Percentiles rank a stretch among this genome's conserved stretches.
These are phyloP conservation scores for Malassezia pachydermatis DNA, from an alignment of 1,284 basidiomycete genomes.

Conservation along the genomic window DNA sequence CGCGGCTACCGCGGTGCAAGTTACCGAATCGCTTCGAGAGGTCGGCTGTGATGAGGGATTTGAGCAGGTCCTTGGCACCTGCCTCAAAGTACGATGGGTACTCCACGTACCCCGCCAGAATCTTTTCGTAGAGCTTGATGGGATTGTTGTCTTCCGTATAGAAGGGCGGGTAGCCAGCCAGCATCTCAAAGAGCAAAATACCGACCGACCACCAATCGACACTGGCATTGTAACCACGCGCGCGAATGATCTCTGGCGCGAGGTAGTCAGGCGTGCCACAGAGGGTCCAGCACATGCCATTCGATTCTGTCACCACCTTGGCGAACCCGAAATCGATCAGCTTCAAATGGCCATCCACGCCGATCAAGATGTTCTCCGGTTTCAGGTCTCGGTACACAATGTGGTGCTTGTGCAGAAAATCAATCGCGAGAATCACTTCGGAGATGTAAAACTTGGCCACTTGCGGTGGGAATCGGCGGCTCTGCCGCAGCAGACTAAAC, in stretches of 20 bases:
- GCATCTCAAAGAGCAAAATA: conserved; percentile 63
- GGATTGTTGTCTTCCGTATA: conserved; percentile 55
- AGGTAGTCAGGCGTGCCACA: conserved; percentile 80
- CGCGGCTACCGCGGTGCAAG: conserved; percentile 76
- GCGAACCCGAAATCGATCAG: conserved; percentile 98
- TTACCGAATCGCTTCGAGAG: conserved; percentile 88
- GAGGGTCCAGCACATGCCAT: conserved; percentile 87
- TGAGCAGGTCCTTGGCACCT: conserved; percentile 73
- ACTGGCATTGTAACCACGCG: conserved; percentile 88
- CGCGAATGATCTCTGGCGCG: conserved; percentile 56
- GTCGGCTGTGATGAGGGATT: conserved; percentile 80
- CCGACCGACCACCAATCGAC: conserved; percentile 99
- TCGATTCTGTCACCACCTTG: conserved; percentile 59
- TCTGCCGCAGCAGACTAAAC: conserved; percentile 54
- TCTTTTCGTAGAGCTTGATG: conserved; percentile 84
- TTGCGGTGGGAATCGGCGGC: conserved; percentile 86
- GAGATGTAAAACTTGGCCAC: conserved; percentile 99
- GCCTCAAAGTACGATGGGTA: conserved; percentile 77
- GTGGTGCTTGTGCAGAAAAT: conserved; percentile 77
- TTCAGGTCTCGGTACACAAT: conserved; percentile 97
- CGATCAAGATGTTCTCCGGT: conserved; percentile 90
- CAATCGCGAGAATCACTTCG: conserved; percentile 86
- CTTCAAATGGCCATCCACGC: conserved; percentile 90
- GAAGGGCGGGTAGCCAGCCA: conserved; percentile 50
- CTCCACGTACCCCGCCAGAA: conserved; percentile 70